Conservation (phyloP, 208 protist species). For the Acanthamoeba castellanii region DNA sequence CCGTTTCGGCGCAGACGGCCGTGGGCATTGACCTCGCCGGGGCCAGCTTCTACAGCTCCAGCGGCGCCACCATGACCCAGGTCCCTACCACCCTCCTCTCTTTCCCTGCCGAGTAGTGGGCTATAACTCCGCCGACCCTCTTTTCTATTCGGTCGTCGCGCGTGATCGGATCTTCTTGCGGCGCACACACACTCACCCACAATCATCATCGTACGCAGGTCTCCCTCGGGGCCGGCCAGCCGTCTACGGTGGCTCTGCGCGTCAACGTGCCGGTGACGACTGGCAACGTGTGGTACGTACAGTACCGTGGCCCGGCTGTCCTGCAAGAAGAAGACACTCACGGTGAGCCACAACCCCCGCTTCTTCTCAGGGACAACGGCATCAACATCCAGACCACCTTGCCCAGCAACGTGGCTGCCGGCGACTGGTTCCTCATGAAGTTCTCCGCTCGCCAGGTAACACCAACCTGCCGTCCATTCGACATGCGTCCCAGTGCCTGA, state of each 20-base stretch:
- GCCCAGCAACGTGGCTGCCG: not conserved
- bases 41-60: not conserved
- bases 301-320: too few relatives aligned
- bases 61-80: not conserved
- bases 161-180: too few relatives aligned
- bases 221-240: not conserved
- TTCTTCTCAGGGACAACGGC: not conserved
- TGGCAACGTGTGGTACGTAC: not conserved
- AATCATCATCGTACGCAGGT: not conserved
- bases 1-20: not conserved
- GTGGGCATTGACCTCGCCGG: not conserved
- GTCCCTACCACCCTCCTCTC: not conserved
- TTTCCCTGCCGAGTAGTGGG: not conserved
- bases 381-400: not conserved
- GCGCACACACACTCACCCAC: too few relatives aligned
- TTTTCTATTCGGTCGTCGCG: too few relatives aligned
- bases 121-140: too few relatives aligned
- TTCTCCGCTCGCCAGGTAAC: conserved; percentile 13
- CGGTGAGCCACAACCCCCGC: not conserved
- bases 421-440: conserved; percentile 24
- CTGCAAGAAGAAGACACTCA: too few relatives aligned
- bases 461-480: not conserved
- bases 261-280: not conserved
- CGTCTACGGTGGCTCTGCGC: not conserved
- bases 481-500: not conserved